Percentiles rank a stretch among this genome's conserved stretches.
Conservation (phyloP, 352 stramenopile genomes). For the Plasmopara halstedii region DNA sequence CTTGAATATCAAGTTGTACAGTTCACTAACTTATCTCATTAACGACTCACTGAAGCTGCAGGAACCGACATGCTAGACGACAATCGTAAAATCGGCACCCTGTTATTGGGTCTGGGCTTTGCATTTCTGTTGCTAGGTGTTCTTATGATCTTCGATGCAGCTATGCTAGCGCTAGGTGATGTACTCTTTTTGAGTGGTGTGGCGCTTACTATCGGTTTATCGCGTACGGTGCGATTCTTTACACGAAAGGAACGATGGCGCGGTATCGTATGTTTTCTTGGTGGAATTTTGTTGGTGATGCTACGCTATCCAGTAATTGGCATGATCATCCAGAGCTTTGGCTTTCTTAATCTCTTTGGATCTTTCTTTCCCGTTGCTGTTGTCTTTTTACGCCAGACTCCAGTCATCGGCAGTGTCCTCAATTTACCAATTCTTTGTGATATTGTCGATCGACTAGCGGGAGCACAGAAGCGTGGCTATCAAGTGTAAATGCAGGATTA, state of each 20-base stretch:
- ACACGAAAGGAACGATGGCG: conserved; percentile 89
- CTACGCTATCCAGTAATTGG: conserved; percentile 89
- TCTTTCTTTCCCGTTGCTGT: conserved; percentile 94
- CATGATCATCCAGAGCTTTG: conserved; percentile 92
- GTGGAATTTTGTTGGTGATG: conserved; percentile 90
- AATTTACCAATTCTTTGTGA: conserved; percentile 77
- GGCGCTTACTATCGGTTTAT: conserved; percentile 91
- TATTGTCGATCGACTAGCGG: conserved; percentile 77
- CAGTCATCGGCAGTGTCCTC: conserved; percentile 85
- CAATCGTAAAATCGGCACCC: conserved; percentile 95
- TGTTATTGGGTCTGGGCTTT: conserved; percentile 88
- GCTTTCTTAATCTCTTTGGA: conserved; percentile 94
- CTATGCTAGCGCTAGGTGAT: conserved; percentile 90
- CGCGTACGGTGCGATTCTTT: conserved; percentile 92
- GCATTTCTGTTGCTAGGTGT: conserved; percentile 90
- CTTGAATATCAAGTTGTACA: too few species aligned
- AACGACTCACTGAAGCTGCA: too few species aligned
- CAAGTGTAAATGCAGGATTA: conserved; percentile 75
- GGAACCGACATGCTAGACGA: conserved; percentile 68
- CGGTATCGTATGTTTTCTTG: conserved; percentile 92
- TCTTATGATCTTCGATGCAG: conserved; percentile 93
- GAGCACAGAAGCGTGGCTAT: conserved; percentile 79
- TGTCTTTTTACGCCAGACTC: conserved; percentile 88
- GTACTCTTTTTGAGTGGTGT: conserved; percentile 91
- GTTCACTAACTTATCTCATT: too few species aligned